Evolutionary conservation across 768 basidiomycete genomes (phyloP).

Genomic region (Tylopilus subfusipes): DNA sequence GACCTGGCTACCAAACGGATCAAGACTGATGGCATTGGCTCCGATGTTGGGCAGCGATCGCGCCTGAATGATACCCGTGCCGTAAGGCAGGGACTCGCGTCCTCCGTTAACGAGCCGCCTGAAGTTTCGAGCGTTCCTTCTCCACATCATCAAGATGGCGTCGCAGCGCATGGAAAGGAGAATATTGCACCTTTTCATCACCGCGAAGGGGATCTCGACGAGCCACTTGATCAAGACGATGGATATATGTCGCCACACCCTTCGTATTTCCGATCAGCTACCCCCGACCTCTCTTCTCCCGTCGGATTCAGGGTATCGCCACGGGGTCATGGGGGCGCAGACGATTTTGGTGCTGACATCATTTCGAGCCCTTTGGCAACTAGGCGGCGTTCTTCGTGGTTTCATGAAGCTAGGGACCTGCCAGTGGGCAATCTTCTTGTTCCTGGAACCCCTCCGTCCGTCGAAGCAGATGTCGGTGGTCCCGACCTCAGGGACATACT

Average conservation of each 20-base stretch:
- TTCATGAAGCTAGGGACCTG: conserved; percentile 1
- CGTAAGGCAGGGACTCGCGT: conserved; percentile 10
- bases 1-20: conserved; percentile 55
- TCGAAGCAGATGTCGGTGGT: conserved; percentile 21
- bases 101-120: conserved; percentile 6
- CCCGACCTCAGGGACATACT: conserved; percentile 47
- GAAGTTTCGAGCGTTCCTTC: conserved; percentile 33
- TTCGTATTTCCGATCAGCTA: conserved; percentile 46
- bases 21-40: conserved; percentile 22
- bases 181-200: conserved; percentile 38
- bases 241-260: conserved; percentile 76
- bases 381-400: conserved; percentile 17
- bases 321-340: conserved; percentile 9
- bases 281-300: conserved; percentile 68
- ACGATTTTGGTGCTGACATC: conserved; percentile 52
- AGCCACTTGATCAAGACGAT: conserved; percentile 61
- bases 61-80: conserved; percentile 11
- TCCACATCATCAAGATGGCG: conserved; percentile 43
- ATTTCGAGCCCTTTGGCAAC: conserved; percentile 31
- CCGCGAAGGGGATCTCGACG: conserved; percentile 40
- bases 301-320: conserved; percentile 26
- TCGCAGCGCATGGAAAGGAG: conserved; percentile 35
- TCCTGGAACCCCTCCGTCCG: conserved; percentile 27
- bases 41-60: conserved; percentile 31
- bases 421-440: conserved; percentile 28